Evolutionary conservation across 441 rosid genomes (phyloP).

Genomic region (Gossypium davidsonii): DNA sequence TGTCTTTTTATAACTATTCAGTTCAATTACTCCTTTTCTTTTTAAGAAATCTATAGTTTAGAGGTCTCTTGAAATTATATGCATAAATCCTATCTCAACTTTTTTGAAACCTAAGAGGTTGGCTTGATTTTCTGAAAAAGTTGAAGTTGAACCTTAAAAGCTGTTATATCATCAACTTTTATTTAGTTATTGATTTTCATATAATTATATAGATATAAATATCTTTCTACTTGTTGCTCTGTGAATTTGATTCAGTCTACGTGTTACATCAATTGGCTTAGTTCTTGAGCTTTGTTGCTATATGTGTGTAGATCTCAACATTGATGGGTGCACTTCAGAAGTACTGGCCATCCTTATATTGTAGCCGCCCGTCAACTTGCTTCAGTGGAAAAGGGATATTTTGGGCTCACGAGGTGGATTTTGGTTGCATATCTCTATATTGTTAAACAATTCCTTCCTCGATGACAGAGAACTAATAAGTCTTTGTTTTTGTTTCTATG

Average conservation of each 20-base stretch:
- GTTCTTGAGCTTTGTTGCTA: neutral
- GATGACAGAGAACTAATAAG: slow-evolving; percentile 30
- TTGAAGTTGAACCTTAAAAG: neutral
- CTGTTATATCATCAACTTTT: neutral
- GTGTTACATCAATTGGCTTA: neutral
- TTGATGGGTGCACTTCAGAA: slow-evolving; percentile 52
- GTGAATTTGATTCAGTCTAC: neutral
- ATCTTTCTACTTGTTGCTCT: neutral
- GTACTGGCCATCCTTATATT: slow-evolving; percentile 84
- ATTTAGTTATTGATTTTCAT: neutral
- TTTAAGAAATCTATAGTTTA: neutral
- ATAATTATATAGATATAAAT: neutral
- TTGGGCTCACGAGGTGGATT: slow-evolving; percentile 87
- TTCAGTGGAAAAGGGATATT: slow-evolving; percentile 69
- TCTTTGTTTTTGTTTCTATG: slow-evolving; percentile 24
- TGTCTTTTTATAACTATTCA: neutral
- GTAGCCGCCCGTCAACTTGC: slow-evolving; percentile 66
- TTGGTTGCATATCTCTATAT: neutral
- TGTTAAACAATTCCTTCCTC: slow-evolving; percentile 5
- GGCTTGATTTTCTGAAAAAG: neutral
- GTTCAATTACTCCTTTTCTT: neutral
- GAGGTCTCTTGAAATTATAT: neutral
- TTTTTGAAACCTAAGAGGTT: neutral
- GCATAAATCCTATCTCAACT: neutral
- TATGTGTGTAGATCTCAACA: slow-evolving; percentile 51